phyloP scores from a whole-genome alignment of 1,284 basidiomycete genomes.

The Fistulinella staudtii region DNA sequence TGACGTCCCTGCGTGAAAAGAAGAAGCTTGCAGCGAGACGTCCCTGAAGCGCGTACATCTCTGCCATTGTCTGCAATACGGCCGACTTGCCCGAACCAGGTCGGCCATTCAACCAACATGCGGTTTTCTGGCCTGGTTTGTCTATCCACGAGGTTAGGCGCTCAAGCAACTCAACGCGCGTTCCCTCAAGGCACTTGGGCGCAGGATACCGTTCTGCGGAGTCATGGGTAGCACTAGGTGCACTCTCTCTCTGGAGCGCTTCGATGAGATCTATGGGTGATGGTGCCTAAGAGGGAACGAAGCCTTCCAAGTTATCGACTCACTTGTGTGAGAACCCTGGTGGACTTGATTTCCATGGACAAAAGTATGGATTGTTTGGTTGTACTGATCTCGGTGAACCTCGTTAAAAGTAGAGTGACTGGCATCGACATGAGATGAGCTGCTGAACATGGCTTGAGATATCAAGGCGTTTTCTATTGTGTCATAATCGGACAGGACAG shows the following conservation, averaged over 20 bases:
- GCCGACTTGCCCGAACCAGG: no score
- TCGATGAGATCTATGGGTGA: not conserved
- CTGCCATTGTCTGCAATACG: no score
- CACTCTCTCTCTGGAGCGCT: slow-evolving; percentile 9
- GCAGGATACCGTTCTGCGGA: slow-evolving; percentile 11
- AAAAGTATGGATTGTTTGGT: slow-evolving; percentile 11
- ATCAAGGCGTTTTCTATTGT: no score
- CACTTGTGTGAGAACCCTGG: slow-evolving; percentile 6
- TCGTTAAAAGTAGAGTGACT: no score
- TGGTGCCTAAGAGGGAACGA: not conserved
- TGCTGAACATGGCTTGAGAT: slow-evolving; percentile 21
- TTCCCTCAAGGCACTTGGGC: slow-evolving; percentile 11
- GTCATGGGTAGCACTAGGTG: slow-evolving; percentile 8
- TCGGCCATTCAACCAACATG: no score
- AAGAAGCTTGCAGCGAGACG: no score
- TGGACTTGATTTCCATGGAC: slow-evolving; percentile 15
- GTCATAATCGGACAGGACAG: no score
- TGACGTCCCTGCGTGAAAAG: slow-evolving; percentile 17
- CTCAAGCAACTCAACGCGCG: slow-evolving; percentile 12
- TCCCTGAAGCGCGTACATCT: no score
- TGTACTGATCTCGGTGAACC: slow-evolving; percentile 14
- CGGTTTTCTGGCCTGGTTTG: not conserved
- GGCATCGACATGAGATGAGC: slow-evolving; percentile 15
- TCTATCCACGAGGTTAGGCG: slow-evolving; percentile 8
- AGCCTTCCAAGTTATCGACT: not conserved